phyloP scores from a whole-genome alignment of 208 protist genomes.

The Trypanosoma lewisi region DNA sequence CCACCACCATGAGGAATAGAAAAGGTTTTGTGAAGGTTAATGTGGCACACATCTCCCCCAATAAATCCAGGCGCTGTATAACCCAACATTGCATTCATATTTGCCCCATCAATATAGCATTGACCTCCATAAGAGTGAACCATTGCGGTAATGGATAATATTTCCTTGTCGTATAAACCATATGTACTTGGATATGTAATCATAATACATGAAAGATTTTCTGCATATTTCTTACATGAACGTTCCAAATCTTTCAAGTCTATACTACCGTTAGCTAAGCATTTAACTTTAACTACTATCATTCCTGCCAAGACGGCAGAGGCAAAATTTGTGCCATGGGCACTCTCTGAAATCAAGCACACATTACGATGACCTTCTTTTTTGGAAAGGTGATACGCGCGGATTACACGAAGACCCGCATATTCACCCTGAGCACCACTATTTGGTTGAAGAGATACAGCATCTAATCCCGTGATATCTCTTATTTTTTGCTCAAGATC shows the following conservation, averaged over 20 bases:
- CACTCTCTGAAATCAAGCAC: constrained; percentile 96
- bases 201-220: constrained; percentile 95
- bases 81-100: constrained; percentile 97
- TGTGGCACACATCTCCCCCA: constrained; percentile 97
- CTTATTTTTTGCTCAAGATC: constrained; percentile 86
- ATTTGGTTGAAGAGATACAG: constrained; percentile 96
- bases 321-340: constrained; percentile 99
- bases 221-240: constrained; percentile 91
- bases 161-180: constrained; percentile 96
- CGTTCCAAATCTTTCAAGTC: constrained; percentile 90
- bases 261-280: constrained; percentile 87
- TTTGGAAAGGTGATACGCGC: constrained; percentile 73
- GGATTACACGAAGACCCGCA: constrained; percentile 91
- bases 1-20: constrained; percentile 96
- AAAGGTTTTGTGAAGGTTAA: constrained; percentile 99
- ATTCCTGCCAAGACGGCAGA: constrained; percentile 93
- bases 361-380: constrained; percentile 91
- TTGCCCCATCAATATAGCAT: constrained; percentile 98
- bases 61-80: constrained; percentile 94
- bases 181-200: constrained; percentile 98
- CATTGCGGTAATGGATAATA: constrained; percentile 82
- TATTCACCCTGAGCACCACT: constrained; percentile 97
- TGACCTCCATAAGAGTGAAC: constrained; percentile 92
- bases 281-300: constrained; percentile 93
- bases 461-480: constrained; percentile 95